Base-by-base conservation (phyloP, 345 rosid genomes). In the Moricandia arvensis region DNA sequence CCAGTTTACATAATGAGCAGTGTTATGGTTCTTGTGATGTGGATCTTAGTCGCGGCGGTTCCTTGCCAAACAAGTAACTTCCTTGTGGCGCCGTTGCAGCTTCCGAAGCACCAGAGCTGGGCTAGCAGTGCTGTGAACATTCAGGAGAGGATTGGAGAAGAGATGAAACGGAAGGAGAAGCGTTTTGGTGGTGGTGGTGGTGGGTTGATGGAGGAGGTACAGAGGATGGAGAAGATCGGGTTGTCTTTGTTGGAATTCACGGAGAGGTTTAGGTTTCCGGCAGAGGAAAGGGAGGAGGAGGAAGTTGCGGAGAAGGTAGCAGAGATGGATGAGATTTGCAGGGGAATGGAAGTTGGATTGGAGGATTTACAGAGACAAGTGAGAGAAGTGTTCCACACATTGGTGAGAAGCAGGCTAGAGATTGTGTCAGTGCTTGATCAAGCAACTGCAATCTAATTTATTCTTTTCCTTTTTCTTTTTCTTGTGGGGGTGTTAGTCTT, bases 151-250 rank as follows among this genome's bases (percentile, higher is more conserved):
- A 82, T 96, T 8, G 88, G 89, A 3, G 99, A 91, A 49, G 99
- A 93, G 77, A 85, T 94, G 88, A 96, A 93, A 88, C 84, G 75
- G 87, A 93, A 93, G 82, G 99, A 93, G 84, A 96, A 89, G 85
- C 89, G 87, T 63, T 86, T 34, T 53, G 77, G 78, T 27, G 72
- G 74, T 49, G 60, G 73, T 41, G 16, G 86, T 1, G 97, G 97
- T 9, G 68, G 71, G 5, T 70, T 96, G 87, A 81, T 88, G 45
- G 95, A 88, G 41, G 98, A 93, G 85, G 79, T 90, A 88, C 90
- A 85, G 80, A 87, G 79, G 83, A 77, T 91, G 90, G 98, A 96
- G 85, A 88, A 74, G 63, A 47, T 88, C 71, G 96, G 82, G 15
- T 86, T 82, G 49, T 66, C 69, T 45, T 75, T 93, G 69, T 58